phyloP scores from a whole-genome alignment of 2,329 filamentous ascomycete genomes.

The Mycosphaerella arachidis region DNA sequence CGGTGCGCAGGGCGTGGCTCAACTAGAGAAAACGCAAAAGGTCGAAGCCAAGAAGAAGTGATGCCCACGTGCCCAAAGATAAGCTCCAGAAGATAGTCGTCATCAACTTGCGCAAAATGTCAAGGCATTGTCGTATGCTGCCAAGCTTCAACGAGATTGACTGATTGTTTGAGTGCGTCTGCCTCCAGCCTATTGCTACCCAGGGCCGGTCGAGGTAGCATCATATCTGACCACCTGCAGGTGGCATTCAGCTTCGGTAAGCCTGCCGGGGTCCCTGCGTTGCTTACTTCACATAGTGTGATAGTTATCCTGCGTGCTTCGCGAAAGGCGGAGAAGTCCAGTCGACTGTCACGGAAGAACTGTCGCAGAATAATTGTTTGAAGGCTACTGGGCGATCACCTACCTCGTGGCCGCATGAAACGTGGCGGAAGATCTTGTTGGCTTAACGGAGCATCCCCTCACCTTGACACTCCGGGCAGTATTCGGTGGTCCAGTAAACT shows the following conservation, averaged over 20 bases:
- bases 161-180: background rate
- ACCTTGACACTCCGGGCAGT: background rate
- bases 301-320: background rate
- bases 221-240: background rate
- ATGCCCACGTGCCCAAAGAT: background rate
- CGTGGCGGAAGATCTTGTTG: background rate
- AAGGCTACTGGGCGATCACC: background rate
- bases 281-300: background rate
- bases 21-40: conserved; percentile 12
- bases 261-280: background rate
- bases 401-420: background rate
- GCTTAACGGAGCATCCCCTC: background rate
- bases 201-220: background rate
- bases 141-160: background rate
- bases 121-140: background rate
- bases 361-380: background rate
- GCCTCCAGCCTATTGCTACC: background rate
- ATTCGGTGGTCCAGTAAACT: background rate
- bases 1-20: background rate
- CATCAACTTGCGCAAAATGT: background rate
- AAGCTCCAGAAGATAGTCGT: background rate
- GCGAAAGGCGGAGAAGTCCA: background rate
- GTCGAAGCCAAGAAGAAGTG: conserved; percentile 6
- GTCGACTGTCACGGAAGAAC: background rate
- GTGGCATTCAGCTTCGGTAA: background rate